Base-by-base conservation (phyloP, 768 basidiomycete genomes). In the Inosperma sp. region DNA sequence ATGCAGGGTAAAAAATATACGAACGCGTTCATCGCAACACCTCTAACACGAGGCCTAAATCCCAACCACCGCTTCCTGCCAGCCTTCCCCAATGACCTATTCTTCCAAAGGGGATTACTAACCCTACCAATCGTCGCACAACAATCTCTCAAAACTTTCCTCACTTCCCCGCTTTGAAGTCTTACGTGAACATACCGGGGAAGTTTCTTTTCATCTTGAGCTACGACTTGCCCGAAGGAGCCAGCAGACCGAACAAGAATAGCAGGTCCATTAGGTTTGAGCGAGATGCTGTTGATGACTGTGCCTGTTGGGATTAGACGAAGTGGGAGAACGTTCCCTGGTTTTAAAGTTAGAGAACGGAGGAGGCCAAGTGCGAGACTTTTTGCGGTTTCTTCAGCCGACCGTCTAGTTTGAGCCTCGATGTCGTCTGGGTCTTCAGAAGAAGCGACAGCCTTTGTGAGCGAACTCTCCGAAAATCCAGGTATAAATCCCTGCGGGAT, bases 11-110 rank as follows among this genome's bases (percentile, higher is more conserved):
- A 49, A 49, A 35, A 5, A 43, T 48, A 45, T 54, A 76, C 86
- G 35, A 72, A 93, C 83, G 91, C 86, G 68, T 96, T 97, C 93
- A 95, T 95, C 35, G 93, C 93, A 57, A 96, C 84, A 83, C 93
- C 93, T 68, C 93, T 84, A 39, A 95, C 92, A 26, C 78, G 78
- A 0, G 93, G 93, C 57, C 90, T 69, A 62, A 82, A 71, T 14
- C 94, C 94, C 16, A 97, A 69, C 91, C 92, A 94, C 30, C 94
- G 76, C 34, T 75, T 74, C 57, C 95, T 72, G 25, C 96, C 96
- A 6, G 96, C 96, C 68, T 98, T 99, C 12, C 93, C 96, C 27
- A 97, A 69, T 36, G 73, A 82, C 12, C 84, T 74, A 54, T 86
- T 82, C 67, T 92, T 90, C 84, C 92, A 93, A 49, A 94, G 73